Conservation (phyloP, 1,139 yeast genomes). For the Lodderomyces parapsilosis region DNA sequence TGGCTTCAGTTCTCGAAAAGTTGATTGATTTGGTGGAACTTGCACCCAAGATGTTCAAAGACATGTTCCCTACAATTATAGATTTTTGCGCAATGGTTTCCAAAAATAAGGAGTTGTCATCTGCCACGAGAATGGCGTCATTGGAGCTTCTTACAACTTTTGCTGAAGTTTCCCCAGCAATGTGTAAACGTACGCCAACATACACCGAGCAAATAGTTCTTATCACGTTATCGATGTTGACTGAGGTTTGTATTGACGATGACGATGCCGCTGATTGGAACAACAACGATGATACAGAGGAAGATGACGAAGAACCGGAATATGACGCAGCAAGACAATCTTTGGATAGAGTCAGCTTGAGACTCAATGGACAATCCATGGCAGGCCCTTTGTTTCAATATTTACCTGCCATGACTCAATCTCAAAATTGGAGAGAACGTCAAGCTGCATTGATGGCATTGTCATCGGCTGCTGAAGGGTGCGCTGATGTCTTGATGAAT, state of each 20-base stretch:
- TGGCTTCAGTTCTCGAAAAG: constrained; percentile 84
- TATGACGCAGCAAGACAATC: constrained; percentile 94
- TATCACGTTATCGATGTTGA: constrained; percentile 78
- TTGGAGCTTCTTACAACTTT: constrained; percentile 86
- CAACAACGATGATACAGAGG: constrained; percentile 72
- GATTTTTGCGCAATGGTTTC: constrained; percentile 82
- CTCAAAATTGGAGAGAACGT: constrained; percentile 87
- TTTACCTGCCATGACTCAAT: constrained; percentile 77
- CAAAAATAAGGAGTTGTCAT: constrained; percentile 76
- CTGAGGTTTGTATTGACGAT: constrained; percentile 88
- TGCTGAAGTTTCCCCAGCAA: constrained; percentile 89
- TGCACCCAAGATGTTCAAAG: constrained; percentile 92
- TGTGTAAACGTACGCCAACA: constrained; percentile 81
- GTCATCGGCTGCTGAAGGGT: constrained; percentile 96
- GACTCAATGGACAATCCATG: constrained; percentile 77
- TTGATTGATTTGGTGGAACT: constrained; percentile 86
- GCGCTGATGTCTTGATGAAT: constrained; percentile 80
- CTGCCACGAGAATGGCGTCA: constrained; percentile 79
- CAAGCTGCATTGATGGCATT: constrained; percentile 97
- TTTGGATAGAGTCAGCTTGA: constrained; percentile 83
- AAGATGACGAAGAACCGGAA: constrained; percentile 83
- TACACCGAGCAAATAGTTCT: constrained; percentile 74
- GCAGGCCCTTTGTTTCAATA: constrained; percentile 86
- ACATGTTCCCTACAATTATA: constrained; percentile 83
- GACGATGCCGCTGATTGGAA: constrained; percentile 88